phyloP scores from a whole-genome alignment of 2,329 filamentous ascomycete species.

The Tolypocladium sp. region DNA sequence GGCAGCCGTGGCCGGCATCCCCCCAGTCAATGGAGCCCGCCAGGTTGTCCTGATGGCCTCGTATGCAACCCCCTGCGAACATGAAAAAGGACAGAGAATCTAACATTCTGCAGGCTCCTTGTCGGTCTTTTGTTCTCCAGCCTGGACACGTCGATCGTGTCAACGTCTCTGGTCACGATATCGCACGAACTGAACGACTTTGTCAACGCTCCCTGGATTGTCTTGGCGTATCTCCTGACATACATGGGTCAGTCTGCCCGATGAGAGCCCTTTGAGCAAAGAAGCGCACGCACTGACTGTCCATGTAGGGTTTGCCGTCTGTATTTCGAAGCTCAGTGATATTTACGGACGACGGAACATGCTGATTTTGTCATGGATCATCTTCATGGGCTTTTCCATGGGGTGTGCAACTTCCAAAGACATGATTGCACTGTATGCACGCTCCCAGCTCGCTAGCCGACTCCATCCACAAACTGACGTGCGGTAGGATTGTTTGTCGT shows the following conservation, averaged over 20 bases:
- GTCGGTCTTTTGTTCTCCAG: slow-evolving; percentile 47
- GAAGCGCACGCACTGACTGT: slow-evolving; percentile 5
- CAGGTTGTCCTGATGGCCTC: slow-evolving; percentile 24
- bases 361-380: slow-evolving; percentile 39
- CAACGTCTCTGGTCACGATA: slow-evolving; percentile 48
- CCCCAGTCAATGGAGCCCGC: slow-evolving; percentile 8
- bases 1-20: not conserved
- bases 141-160: slow-evolving; percentile 48
- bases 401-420: slow-evolving; percentile 40
- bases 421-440: slow-evolving; percentile 41
- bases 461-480: slow-evolving; percentile 8
- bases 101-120: slow-evolving; percentile 31
- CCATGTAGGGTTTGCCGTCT: slow-evolving; percentile 41
- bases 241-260: slow-evolving; percentile 37
- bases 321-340: slow-evolving; percentile 50
- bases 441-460: not conserved
- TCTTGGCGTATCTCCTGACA: slow-evolving; percentile 46
- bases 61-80: slow-evolving; percentile 9
- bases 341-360: slow-evolving; percentile 47
- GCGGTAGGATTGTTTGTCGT: slow-evolving; percentile 43
- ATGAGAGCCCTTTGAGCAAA: not conserved
- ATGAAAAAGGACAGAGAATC: not conserved
- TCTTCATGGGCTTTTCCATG: slow-evolving; percentile 47
- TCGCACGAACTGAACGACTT: slow-evolving; percentile 42
- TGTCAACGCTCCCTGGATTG: slow-evolving; percentile 43